Evolutionary conservation across 192 early-diverging fungal species (phyloP).

Genomic region (Dissophora ornata): DNA sequence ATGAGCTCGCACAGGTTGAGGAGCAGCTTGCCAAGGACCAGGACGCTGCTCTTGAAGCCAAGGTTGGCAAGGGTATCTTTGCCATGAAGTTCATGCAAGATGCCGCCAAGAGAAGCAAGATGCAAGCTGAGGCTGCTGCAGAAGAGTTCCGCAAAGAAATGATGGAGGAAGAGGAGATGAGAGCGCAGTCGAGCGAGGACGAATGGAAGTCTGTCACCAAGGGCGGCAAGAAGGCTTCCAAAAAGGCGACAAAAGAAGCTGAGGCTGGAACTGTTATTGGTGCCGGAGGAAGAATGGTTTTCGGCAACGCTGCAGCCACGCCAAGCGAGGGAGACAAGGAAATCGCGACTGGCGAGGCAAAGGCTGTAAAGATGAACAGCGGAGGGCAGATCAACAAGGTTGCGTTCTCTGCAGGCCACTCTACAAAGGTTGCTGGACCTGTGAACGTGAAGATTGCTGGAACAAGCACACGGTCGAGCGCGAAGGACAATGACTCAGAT

Average conservation of each 20-base stretch:
- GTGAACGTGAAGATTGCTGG: constrained; percentile 57
- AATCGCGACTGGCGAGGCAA: not conserved
- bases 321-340: not conserved
- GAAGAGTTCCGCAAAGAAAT: constrained; percentile 64
- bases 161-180: constrained; percentile 54
- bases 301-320: constrained; percentile 55
- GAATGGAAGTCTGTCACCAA: constrained; percentile 38
- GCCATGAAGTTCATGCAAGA: constrained; percentile 99
- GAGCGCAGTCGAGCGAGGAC: constrained; percentile 44
- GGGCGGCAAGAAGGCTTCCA: constrained; percentile 42
- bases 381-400: constrained; percentile 63
- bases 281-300: constrained; percentile 71
- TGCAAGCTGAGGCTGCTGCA: constrained; percentile 54
- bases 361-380: constrained; percentile 64
- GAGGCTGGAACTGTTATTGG: constrained; percentile 44
- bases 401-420: constrained; percentile 62
- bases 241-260: constrained; percentile 20
- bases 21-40: constrained; percentile 51
- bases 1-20: constrained; percentile 67
- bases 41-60: constrained; percentile 56
- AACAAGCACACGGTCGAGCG: constrained; percentile 20
- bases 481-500: constrained; percentile 18
- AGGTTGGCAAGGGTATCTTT: constrained; percentile 82
- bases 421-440: constrained; percentile 67
- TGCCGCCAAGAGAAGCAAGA: constrained; percentile 69